Conservation (phyloP, 495 filamentous ascomycete species). For the Articulospora tetracladia region DNA sequence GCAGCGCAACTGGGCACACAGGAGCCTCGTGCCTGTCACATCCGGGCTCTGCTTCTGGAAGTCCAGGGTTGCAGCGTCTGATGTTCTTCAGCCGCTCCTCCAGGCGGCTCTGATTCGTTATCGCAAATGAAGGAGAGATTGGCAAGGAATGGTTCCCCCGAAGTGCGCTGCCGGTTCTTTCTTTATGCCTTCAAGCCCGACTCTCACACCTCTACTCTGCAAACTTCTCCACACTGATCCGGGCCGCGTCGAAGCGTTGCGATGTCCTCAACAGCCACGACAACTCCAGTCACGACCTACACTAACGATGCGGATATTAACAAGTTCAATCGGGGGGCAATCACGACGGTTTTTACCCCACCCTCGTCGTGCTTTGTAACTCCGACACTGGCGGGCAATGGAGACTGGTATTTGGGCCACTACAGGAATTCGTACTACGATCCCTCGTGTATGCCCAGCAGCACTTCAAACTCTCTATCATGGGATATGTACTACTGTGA, state of each 20-base stretch:
- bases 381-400: background rate
- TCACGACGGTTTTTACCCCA: background rate
- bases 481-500: constrained; percentile 1
- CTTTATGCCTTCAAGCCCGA: too few relatives aligned
- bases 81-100: background rate
- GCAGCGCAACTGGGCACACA: background rate
- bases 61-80: background rate
- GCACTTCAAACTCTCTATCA: background rate
- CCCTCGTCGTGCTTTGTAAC: background rate
- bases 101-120: background rate
- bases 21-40: background rate
- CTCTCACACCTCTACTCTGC: too few relatives aligned
- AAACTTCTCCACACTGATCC: too few relatives aligned
- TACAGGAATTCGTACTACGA: background rate
- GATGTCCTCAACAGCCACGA: background rate
- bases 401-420: background rate
- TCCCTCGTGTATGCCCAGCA: background rate
- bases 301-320: background rate
- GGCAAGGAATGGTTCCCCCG: background rate
- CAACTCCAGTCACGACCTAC: background rate
- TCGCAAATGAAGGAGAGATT: background rate
- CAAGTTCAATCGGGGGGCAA: background rate
- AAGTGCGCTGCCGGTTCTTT: too few relatives aligned
- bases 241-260: too few relatives aligned
- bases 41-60: background rate